A percentile compares a stretch with the other conserved stretches of the same genome.
Evolutionary conservation across 2,329 filamentous ascomycete species (phyloP).

Genomic region (Penicillium paneum): DNA sequence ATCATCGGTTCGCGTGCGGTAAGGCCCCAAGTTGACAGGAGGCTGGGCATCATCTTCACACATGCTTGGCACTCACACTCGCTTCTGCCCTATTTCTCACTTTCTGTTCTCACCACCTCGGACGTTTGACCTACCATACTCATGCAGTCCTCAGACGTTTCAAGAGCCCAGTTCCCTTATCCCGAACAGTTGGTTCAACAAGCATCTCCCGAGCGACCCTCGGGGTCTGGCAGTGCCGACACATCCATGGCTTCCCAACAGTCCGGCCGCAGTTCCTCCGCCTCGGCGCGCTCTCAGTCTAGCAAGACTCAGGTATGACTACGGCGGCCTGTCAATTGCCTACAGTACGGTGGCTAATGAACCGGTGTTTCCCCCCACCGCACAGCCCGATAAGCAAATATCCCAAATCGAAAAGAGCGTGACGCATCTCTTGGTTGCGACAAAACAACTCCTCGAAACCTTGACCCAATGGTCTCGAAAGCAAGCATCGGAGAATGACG

Average conservation of each 20-base stretch:
- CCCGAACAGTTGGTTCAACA: conserved; percentile 1
- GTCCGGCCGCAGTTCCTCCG: conserved; percentile 62
- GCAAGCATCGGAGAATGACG: conserved; percentile 86
- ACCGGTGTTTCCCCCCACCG: conserved; percentile 1
- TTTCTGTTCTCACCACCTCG: background rate
- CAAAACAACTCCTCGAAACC: conserved; percentile 95
- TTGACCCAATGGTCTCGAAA: conserved; percentile 96
- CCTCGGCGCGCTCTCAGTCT: conserved; percentile 61
- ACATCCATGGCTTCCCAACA: conserved; percentile 53
- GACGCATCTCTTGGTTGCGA: conserved; percentile 93
- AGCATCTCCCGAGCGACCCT: conserved; percentile 38
- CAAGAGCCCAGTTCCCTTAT: conserved; percentile 3
- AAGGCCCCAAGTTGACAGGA: conserved; percentile 8
- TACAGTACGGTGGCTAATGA: conserved; percentile 6
- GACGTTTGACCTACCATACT: background rate
- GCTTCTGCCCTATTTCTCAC: conserved; percentile 2
- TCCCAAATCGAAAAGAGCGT: conserved; percentile 99
- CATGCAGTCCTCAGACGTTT: conserved; percentile 2
- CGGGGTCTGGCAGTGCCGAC: conserved; percentile 46
- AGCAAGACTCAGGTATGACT: conserved; percentile 57
- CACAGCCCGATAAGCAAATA: conserved; percentile 68
- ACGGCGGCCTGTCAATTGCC: background rate
- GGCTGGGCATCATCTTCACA: conserved; percentile 13
- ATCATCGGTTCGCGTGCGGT: conserved; percentile 5
- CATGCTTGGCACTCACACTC: conserved; percentile 7